These are phyloP conservation scores for Insectozyma bohioensis DNA, from an alignment of 1,139 yeast species.

Conservation along the genomic window DNA sequence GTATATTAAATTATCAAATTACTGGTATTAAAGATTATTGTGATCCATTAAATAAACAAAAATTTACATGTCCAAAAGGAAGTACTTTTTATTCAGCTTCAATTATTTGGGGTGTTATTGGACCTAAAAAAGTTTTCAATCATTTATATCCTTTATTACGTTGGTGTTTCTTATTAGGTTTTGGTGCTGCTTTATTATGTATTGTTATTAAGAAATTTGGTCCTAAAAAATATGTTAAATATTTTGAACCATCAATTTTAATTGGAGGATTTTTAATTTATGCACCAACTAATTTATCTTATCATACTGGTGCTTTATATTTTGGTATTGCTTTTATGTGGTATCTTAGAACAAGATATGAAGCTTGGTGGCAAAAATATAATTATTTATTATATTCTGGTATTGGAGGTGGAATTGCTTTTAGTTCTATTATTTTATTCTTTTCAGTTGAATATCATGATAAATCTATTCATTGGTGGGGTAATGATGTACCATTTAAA, in stretches of 20 bases:
- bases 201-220: conserved; percentile 38
- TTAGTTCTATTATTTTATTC: conserved; percentile 49
- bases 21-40: conserved; percentile 48
- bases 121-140: conserved; percentile 56
- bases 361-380: conserved; percentile 56
- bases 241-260: conserved; percentile 44
- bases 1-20: conserved; percentile 53
- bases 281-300: conserved; percentile 51
- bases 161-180: conserved; percentile 57
- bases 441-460: conserved; percentile 49
- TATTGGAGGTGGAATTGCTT: conserved; percentile 52
- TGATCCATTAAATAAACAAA: conserved; percentile 35
- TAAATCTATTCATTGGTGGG: conserved; percentile 54
- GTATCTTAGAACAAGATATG: conserved; percentile 39
- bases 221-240: conserved; percentile 24
- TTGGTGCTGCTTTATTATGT: conserved; percentile 42
- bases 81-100: conserved; percentile 54
- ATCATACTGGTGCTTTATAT: conserved; percentile 43
- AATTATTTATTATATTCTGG: conserved; percentile 52
- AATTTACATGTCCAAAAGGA: conserved; percentile 51
- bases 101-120: conserved; percentile 66
- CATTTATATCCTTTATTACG: conserved; percentile 47
- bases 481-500: conserved; percentile 40
- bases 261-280: conserved; percentile 39
- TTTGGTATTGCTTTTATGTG: conserved; percentile 44